Evolutionary conservation across 148 eudicot genomes (phyloP).

Genomic region (Fagopyrum homotropicum): DNA sequence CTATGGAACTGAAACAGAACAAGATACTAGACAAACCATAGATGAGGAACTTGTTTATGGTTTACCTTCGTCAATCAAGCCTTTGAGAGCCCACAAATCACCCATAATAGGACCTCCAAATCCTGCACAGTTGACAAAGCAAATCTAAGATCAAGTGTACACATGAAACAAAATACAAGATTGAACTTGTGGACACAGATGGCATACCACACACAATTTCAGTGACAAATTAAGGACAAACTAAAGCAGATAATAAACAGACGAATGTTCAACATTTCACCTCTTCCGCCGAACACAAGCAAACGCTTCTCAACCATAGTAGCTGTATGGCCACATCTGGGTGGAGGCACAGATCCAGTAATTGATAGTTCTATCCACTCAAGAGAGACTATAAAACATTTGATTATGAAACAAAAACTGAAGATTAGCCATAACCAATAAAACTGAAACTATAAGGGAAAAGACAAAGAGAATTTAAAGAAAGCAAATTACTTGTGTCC

Average conservation of each 20-base stretch:
- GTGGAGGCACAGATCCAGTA: conserved; percentile 76
- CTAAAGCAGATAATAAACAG: conserved; percentile 7
- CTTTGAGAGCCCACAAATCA: conserved; percentile 98
- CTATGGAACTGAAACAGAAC: neutral
- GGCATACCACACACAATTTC: neutral
- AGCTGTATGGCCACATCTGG: conserved; percentile 96
- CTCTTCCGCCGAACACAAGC: conserved; percentile 96
- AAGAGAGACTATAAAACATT: conserved; percentile 59
- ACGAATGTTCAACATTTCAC: conserved; percentile 25
- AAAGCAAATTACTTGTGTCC: conserved; percentile 71
- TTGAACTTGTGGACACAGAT: neutral
- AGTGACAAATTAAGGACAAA: conserved; percentile 6
- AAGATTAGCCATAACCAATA: neutral
- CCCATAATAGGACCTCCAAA: conserved; percentile 94
- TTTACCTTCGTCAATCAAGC: conserved; percentile 86
- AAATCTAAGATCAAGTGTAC: neutral
- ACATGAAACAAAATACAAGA: neutral
- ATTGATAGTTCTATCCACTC: conserved; percentile 93
- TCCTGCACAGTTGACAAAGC: conserved; percentile 34
- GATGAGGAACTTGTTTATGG: neutral
- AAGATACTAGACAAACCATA: neutral
- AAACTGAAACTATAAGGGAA: neutral
- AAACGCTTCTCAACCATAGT: conserved; percentile 96
- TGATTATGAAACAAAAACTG: conserved; percentile 13
- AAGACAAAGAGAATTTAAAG: neutral